Percentiles rank a stretch among this genome's conserved stretches.
These are phyloP conservation scores for Penicillium sp. DNA, from an alignment of 2,329 filamentous ascomycete genomes.

Conservation along the genomic window DNA sequence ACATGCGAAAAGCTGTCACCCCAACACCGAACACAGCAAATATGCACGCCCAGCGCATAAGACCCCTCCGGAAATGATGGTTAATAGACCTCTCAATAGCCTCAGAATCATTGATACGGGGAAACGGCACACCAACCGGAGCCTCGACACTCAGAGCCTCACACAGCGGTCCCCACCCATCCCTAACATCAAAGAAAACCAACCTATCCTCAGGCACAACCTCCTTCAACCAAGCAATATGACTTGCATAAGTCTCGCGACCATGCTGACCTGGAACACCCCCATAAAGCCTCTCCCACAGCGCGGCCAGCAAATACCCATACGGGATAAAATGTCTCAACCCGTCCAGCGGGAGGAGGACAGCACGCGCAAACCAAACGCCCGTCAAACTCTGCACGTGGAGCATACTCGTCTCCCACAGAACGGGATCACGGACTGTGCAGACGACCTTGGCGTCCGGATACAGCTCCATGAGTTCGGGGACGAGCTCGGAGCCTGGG, in stretches of 20 bases:
- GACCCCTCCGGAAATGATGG: slow-evolving; percentile 22
- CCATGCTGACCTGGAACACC: slow-evolving; percentile 6
- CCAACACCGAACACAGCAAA: slow-evolving; percentile 14
- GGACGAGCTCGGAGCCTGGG: slow-evolving; percentile 37
- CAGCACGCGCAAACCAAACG: slow-evolving; percentile 14
- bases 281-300: slow-evolving; percentile 19
- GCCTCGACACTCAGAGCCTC: slow-evolving; percentile 35
- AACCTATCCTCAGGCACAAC: slow-evolving; percentile 26
- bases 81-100: slow-evolving; percentile 14
- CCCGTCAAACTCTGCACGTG: slow-evolving; percentile 12
- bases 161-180: slow-evolving; percentile 44
- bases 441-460: slow-evolving; percentile 44
- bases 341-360: slow-evolving; percentile 21
- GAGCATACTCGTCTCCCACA: slow-evolving; percentile 21
- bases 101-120: slow-evolving; percentile 30
- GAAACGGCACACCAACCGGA: slow-evolving; percentile 32
- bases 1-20: slow-evolving; percentile 3
- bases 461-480: slow-evolving; percentile 43
- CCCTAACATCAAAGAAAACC: slow-evolving; percentile 32
- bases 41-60: slow-evolving; percentile 24
- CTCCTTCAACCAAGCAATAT: slow-evolving; percentile 22
- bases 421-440: slow-evolving; percentile 22
- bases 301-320: slow-evolving; percentile 9
- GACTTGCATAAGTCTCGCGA: slow-evolving; percentile 13
- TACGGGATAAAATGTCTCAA: slow-evolving; percentile 21